Base-by-base conservation (phyloP, 768 basidiomycete genomes). In the Calocybe cyanea region DNA sequence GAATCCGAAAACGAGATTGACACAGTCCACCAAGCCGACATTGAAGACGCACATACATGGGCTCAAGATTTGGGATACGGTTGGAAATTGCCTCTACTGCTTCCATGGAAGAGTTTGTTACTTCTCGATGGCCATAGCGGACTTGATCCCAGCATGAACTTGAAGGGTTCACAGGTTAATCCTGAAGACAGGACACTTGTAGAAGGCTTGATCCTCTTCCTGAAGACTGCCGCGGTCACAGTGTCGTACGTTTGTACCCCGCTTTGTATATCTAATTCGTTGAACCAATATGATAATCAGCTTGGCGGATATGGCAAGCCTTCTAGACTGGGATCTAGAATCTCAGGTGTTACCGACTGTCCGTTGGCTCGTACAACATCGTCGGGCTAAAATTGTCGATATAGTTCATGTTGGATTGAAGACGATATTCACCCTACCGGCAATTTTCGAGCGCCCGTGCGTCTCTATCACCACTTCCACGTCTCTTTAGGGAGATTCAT, bases 81-180 rank as follows among this genome's bases (percentile, higher is more conserved):
- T 2, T 91, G 85, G 85, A 73, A 75, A 37, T 68, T 92, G 2
- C 82, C 87, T 7, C 67, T 77, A 14, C 73, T 97, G 18, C 73
- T 81, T 13, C 94, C 95, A 4, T 98, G 95, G 95, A 96, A 96
- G 59, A 87, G 90, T 17, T 61, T 98, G 13, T 66, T 98, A 5
- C 74, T 92, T 13, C 59, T 95, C 13, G 85, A 91, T 42, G 77
- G 55, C 25, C 69, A 75, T 13, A 71, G 73, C 13, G 77, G 73
- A 20, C 58, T 77, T 41, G 81, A 85, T 47, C 77, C 81, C 1
- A 78, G 80, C 51, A 68, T 75, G 57, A 82, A 80, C 47, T 63
- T 85, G 40, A 66, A 76, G 51, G 78, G 76, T 1, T 76, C 78
- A 1, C 78, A 82, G 44, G 69, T 83, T 14, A 77, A 68, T 43